Percentiles rank a stretch among this genome's conserved stretches.
Conservation (phyloP, 805 yeast genomes). For the Metschnikowia lochheadii region DNA sequence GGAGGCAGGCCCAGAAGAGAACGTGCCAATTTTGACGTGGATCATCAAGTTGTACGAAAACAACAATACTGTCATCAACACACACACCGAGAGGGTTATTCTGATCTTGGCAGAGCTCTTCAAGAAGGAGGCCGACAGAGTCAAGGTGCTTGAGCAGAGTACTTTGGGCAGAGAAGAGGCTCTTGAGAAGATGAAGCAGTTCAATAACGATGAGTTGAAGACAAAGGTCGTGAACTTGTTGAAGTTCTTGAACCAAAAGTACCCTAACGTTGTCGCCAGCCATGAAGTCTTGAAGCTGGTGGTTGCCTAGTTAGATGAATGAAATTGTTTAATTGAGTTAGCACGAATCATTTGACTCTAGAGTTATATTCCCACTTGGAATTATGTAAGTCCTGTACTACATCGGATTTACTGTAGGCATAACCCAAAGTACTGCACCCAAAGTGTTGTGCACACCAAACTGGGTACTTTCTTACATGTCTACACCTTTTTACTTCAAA, state of each 20-base stretch:
- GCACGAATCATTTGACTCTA: too few species aligned
- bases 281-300: conserved; percentile 45
- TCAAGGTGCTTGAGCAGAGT: conserved; percentile 63
- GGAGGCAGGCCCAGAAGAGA: conserved; percentile 86
- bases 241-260: conserved; percentile 64
- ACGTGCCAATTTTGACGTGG: conserved; percentile 81
- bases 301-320: conserved; percentile 24
- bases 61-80: conserved; percentile 51
- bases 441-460: too few species aligned
- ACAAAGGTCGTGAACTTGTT: conserved; percentile 63
- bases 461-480: too few species aligned
- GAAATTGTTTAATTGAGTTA: neutral
- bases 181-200: conserved; percentile 73
- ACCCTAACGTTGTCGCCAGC: conserved; percentile 57
- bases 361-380: too few species aligned
- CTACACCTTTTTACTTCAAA: too few species aligned
- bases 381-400: too few species aligned
- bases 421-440: too few species aligned
- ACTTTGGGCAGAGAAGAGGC: conserved; percentile 85
- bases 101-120: conserved; percentile 68
- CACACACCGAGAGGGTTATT: conserved; percentile 58
- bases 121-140: conserved; percentile 69
- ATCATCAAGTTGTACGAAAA: conserved; percentile 67
- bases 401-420: too few species aligned
- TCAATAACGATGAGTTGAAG: conserved; percentile 64